Percentiles rank a stretch among this genome's conserved stretches.
Evolutionary conservation across 805 yeast species (phyloP).

Genomic region (Hanseniaspora osmophila): DNA sequence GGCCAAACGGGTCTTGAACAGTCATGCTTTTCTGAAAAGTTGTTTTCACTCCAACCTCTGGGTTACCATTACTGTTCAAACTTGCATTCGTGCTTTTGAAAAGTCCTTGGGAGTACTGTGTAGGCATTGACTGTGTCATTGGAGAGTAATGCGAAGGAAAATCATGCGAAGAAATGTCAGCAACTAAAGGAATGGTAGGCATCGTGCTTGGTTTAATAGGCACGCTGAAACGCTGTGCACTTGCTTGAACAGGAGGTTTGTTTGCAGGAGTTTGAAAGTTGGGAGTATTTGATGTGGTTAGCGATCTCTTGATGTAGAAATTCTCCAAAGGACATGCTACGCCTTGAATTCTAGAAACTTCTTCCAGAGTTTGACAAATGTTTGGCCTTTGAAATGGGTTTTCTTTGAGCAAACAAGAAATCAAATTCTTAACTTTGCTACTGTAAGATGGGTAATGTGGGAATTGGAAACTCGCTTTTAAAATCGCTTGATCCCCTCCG

Average conservation of each 20-base stretch:
- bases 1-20: background rate
- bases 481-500: constrained; percentile 47
- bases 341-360: constrained; percentile 47
- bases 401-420: constrained; percentile 43
- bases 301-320: constrained; percentile 22
- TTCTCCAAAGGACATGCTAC: constrained; percentile 29
- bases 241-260: background rate
- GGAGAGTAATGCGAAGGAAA: no score
- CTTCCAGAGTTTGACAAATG: constrained; percentile 55
- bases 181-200: no score
- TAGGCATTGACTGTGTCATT: no score
- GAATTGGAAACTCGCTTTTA: constrained; percentile 39
- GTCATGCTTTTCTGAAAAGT: constrained; percentile 5
- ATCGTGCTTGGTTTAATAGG: no score
- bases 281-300: constrained; percentile 4
- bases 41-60: constrained; percentile 1
- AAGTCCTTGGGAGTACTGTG: no score
- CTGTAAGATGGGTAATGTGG: constrained; percentile 47
- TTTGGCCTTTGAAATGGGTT: constrained; percentile 65
- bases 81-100: no score
- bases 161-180: no score
- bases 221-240: background rate
- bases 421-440: constrained; percentile 47
- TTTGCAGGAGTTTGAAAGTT: constrained; percentile 1
- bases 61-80: constrained; percentile 4